Evolutionary conservation across 306 rosid genomes (phyloP).

Genomic region (Arachis stenosperma): DNA sequence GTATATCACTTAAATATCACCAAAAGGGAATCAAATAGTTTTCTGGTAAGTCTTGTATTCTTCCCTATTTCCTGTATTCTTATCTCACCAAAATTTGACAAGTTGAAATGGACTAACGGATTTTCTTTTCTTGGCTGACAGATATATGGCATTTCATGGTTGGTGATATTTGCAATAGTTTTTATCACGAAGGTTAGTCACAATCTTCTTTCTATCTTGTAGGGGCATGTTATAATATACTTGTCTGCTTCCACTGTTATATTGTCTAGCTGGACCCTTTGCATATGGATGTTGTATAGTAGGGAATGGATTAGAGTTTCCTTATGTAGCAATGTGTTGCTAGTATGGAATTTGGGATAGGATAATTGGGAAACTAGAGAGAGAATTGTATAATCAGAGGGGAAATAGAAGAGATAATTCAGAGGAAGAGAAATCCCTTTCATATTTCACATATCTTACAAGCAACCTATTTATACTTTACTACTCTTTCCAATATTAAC

Average conservation of each 20-base stretch:
- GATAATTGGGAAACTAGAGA: too few species aligned
- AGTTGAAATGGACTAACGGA: conserved; percentile 29
- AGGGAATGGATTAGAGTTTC: too few species aligned
- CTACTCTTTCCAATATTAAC: too few species aligned
- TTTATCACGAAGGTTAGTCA: conserved; percentile 94
- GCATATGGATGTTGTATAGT: neutral
- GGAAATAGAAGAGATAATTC: too few species aligned
- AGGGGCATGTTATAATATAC: neutral
- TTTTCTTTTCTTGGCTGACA: conserved; percentile 44
- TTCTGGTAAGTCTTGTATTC: conserved; percentile 46
- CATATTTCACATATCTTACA: too few species aligned
- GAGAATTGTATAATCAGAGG: too few species aligned
- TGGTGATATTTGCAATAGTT: conserved; percentile 84
- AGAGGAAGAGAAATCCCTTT: too few species aligned
- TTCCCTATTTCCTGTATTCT: neutral
- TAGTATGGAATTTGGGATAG: too few species aligned
- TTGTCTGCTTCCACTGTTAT: too few species aligned
- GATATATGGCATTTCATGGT: conserved; percentile 97
- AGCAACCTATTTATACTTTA: too few species aligned
- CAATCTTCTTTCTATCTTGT: conserved; percentile 19
- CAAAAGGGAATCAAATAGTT: conserved; percentile 45
- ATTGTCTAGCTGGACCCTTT: neutral
- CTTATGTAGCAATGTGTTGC: too few species aligned
- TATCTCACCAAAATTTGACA: neutral
- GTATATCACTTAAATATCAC: conserved; percentile 55